Evolutionary conservation across 2,329 filamentous ascomycete species (phyloP).

Genomic region (Sporothrix globosa): DNA sequence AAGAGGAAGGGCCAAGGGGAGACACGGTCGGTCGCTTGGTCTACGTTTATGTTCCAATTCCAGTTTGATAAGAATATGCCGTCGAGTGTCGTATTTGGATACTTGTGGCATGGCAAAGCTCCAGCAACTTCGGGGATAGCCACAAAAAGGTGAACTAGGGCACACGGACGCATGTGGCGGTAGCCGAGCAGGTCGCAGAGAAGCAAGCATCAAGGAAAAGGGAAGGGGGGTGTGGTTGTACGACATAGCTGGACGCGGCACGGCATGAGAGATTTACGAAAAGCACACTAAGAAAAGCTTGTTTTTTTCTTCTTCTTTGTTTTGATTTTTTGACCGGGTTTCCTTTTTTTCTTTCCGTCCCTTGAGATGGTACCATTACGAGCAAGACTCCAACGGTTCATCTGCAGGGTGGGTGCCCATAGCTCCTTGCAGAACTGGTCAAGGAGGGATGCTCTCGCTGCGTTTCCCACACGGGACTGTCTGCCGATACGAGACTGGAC

Average conservation of each 20-base stretch:
- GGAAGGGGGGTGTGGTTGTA: background rate
- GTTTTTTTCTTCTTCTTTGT: slow-evolving; percentile 17
- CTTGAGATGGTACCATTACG: background rate
- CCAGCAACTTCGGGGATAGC: slow-evolving; percentile 21
- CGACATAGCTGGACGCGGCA: background rate
- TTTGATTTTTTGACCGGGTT: background rate
- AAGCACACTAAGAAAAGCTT: slow-evolving; percentile 19
- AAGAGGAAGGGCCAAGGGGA: background rate
- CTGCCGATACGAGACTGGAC: background rate
- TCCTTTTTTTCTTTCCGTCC: background rate
- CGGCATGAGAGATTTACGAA: slow-evolving; percentile 25
- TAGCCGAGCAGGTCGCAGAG: slow-evolving; percentile 23
- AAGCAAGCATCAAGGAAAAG: slow-evolving; percentile 1
- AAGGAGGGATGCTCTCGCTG: background rate
- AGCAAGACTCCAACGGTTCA: background rate
- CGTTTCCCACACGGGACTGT: background rate
- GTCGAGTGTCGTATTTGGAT: background rate
- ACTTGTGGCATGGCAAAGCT: background rate
- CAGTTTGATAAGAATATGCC: background rate
- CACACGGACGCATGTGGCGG: slow-evolving; percentile 6
- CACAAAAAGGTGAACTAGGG: slow-evolving; percentile 7
- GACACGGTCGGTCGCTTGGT: background rate
- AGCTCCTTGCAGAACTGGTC: slow-evolving; percentile 4
- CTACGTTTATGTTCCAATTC: background rate
- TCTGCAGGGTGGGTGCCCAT: slow-evolving; percentile 10